Percentiles rank a stretch among this genome's conserved stretches.
phyloP scores from a whole-genome alignment of 768 basidiomycete genomes.

The Chiua virens region DNA sequence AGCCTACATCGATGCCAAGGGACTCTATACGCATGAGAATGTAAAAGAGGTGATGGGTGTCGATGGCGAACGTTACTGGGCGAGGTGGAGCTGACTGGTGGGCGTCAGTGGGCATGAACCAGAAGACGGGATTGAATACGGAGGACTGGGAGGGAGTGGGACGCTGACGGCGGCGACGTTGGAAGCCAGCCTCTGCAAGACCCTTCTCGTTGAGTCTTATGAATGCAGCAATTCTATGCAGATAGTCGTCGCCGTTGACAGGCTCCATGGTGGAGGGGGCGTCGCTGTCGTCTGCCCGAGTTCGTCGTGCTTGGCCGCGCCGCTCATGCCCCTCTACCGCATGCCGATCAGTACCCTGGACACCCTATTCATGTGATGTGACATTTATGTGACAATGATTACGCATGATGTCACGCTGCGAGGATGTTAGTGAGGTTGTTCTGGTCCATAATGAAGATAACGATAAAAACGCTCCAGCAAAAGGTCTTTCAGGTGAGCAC shows the following conservation, averaged over 20 bases:
- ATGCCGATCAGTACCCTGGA: constrained; percentile 25
- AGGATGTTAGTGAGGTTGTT: constrained; percentile 10
- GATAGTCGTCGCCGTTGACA: constrained; percentile 73
- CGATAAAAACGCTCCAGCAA: constrained; percentile 92
- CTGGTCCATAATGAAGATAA: constrained; percentile 75
- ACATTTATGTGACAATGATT: constrained; percentile 19
- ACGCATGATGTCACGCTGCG: constrained; percentile 22
- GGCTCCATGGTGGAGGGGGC: constrained; percentile 39
- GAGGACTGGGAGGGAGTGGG: constrained; percentile 35
- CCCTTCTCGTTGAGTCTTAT: constrained; percentile 70
- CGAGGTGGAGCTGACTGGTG: constrained; percentile 39
- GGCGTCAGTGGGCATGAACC: constrained; percentile 42
- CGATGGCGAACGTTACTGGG: constrained; percentile 66
- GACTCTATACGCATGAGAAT: constrained; percentile 84
- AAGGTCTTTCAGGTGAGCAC: constrained; percentile 78
- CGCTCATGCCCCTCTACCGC: constrained; percentile 20
- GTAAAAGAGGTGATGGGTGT: constrained; percentile 86
- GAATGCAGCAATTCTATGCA: constrained; percentile 67
- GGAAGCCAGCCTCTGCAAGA: constrained; percentile 64
- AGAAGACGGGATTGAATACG: constrained; percentile 60
- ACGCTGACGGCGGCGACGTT: constrained; percentile 45
- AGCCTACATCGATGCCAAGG: constrained; percentile 71
- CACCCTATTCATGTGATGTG: constrained; percentile 17
- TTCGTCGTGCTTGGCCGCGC: constrained; percentile 10
- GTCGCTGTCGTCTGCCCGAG: neutral